Conservation (phyloP, 2,329 filamentous ascomycete genomes). For the Leptoxyphium fumago region DNA sequence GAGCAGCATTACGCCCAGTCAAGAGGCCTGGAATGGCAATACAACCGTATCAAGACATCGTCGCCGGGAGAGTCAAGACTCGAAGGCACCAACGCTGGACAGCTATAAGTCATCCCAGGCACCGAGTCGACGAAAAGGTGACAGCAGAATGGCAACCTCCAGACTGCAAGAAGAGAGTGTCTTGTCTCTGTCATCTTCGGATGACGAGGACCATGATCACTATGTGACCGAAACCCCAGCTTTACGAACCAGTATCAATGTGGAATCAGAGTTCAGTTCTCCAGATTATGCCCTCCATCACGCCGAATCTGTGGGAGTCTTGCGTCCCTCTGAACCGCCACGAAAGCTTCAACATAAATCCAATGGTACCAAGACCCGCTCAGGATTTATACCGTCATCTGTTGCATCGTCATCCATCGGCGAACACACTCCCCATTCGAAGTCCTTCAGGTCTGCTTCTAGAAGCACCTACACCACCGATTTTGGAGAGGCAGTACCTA, state of each 20-base stretch:
- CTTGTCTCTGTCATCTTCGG: slow-evolving; percentile 7
- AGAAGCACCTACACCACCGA: neutral
- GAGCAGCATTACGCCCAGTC: neutral
- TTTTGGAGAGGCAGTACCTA: neutral
- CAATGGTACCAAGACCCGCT: neutral
- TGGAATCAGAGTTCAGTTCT: neutral
- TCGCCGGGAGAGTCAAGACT: neutral
- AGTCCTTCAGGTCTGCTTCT: neutral
- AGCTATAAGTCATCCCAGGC: slow-evolving; percentile 1
- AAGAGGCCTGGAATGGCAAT: neutral
- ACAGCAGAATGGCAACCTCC: slow-evolving; percentile 6
- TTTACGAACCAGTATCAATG: slow-evolving; percentile 1
- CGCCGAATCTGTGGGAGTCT: slow-evolving; percentile 5
- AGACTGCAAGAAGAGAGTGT: slow-evolving; percentile 6
- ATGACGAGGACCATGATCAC: slow-evolving; percentile 1
- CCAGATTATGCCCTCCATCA: neutral
- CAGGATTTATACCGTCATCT: neutral
- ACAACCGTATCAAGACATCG: neutral
- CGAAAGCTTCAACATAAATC: slow-evolving; percentile 4
- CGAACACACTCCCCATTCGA: neutral
- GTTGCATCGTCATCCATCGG: neutral
- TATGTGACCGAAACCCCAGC: neutral
- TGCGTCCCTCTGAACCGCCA: slow-evolving; percentile 2
- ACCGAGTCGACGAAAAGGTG: neutral
- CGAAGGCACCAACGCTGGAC: neutral